Conservation (phyloP, 257 asterid genomes). For the Salvia splendens region DNA sequence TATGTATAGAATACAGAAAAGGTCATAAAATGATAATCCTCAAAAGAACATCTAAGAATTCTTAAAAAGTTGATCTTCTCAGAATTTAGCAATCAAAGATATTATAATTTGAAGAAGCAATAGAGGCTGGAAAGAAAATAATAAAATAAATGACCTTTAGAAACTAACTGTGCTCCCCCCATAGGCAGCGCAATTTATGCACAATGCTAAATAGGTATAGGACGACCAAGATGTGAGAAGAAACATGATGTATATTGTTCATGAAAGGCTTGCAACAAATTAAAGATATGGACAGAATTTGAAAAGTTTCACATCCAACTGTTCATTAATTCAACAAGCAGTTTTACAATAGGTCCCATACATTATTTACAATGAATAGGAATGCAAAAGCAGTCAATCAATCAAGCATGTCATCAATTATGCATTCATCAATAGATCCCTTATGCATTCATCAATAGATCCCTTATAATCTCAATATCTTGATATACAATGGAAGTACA, state of each 20-base stretch:
- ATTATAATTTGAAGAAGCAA: background rate
- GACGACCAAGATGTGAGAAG: constrained; percentile 6
- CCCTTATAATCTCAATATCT: too few relatives aligned
- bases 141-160: background rate
- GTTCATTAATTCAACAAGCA: background rate
- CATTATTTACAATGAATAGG: background rate
- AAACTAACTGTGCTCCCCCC: background rate
- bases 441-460: background rate
- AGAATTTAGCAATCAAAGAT: background rate
- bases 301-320: background rate
- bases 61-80: background rate
- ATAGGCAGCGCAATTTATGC: background rate
- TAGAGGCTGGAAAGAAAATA: constrained; percentile 2
- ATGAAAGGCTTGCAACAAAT: constrained; percentile 7
- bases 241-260: background rate
- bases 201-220: background rate
- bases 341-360: background rate
- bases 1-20: constrained; percentile 21
- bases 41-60: constrained; percentile 19
- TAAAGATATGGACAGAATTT: constrained; percentile 1
- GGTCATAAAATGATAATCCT: constrained; percentile 14
- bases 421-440: too few relatives aligned
- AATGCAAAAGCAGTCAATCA: constrained; percentile 2
- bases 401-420: background rate
- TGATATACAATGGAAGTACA: background rate